Evolutionary conservation across 2,329 filamentous ascomycete species (phyloP), one percentile per base, ranked within the genome.

Genomic region (Zymoseptoria pseudotritici): DNA sequence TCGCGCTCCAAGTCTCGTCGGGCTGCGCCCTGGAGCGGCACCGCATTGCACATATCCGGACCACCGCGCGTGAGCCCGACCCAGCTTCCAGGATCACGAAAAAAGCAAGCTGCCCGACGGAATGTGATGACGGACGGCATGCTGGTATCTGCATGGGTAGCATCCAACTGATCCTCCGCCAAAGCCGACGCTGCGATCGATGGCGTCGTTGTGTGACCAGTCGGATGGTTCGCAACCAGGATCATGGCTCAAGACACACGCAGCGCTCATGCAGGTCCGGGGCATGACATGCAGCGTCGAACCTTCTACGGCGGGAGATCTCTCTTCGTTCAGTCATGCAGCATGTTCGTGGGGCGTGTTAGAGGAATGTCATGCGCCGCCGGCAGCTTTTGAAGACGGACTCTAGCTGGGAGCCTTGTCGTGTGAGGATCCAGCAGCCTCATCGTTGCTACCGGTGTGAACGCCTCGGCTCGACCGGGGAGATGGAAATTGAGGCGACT

Each of bases 191-290:
- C 13, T 46, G 17, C 36, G 36, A n/a, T 17, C 13, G 36, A 46
- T 46, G 36, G 36, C 36, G 36, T n/a, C 42, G 53, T 42, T 50
- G 22, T 42, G n/a, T 22, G 55, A 55, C 64, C 64, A 66, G 62
- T 62, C 62, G 61, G 64, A 61, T 56, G 49, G 62, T 42, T 46
- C 46, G 58, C 54, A 50, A 54, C 60, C 59, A 59, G 64, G 64
- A 66, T 61, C 49, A 55, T 52, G 57, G 61, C 55, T 49, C 31
- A 52, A 63, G 59, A 55, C 24, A 58, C 62, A 54, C 50, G 20
- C 52, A 53, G 22, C 22, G 22, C 52, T 56, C 42, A 61, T 66
- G 64, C 64, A 66, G 64, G 64, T 63, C 64, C 64, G 52, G 56
- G 58, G 55, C 26, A 31, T 50, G 29, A 50, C 20, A 50, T 53